Evolutionary conservation across 345 rosid species (phyloP), one percentile per base, ranked within the genome.

Genomic region (rapeseed (Brassica napus)): DNA sequence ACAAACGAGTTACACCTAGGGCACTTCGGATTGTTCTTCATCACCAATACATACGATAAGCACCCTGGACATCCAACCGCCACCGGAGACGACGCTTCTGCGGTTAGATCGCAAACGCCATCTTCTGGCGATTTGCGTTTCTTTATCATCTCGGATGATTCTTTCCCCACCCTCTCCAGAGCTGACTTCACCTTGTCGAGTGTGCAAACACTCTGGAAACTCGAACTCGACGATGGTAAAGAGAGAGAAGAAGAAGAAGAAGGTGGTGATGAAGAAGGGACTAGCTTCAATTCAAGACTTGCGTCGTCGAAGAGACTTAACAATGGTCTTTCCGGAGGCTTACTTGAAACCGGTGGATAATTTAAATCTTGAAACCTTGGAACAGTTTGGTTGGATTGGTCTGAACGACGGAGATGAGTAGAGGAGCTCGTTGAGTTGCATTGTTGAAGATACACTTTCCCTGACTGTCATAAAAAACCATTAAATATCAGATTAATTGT

Each of bases 51-150:
- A 26, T 96, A 96, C 7, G 92, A 91, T 73, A 96, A 79, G 75
- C 99, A 96, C 0, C 88, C 86, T 0, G 97, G 94, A 66, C 97
- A 96, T 4, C 98, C 98, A 0, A 84, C 89, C 1, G 97, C 97
- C 1, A 90, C 81, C 6, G 87, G 89, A 15, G 87, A 80, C 12
- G 73, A 10, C 32, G 82, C 60, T 0, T 31, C 59, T 0, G 83
- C 42, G 0, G 1, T 69, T 58, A 54, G 47, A 30, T 66, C 35
- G 69, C 61, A 57, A 71, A 60, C 62, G 34, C 57, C 58, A 10
- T 71, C 16, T 0, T 88, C 86, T 59, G 90, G 86, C 4, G 90
- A 86, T 35, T 64, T 26, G 16, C 90, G 84, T 68, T 86, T 86
- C 81, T 82, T 88, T 52, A 9, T 77, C 37, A 7, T 4, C 15